phyloP scores from a whole-genome alignment of 2,329 filamentous ascomycete species.

The Ascochyta koolunga region DNA sequence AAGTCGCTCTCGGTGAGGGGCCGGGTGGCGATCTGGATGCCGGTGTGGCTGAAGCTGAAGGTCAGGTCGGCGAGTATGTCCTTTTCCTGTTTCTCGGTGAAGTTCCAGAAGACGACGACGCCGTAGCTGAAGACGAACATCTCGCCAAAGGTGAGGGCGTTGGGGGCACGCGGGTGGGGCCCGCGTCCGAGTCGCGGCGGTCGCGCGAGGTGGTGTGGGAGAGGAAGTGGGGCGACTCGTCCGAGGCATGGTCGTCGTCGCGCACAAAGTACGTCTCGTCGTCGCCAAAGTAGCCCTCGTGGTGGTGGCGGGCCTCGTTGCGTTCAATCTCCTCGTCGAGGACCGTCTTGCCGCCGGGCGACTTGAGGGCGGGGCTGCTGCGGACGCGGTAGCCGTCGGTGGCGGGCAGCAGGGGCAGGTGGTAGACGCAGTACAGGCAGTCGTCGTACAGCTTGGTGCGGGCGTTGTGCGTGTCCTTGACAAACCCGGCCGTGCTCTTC shows the following conservation, averaged over 20 bases:
- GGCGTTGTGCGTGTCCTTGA: constrained; percentile 84
- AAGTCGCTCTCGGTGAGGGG: constrained; percentile 88
- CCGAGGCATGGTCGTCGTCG: constrained; percentile 24
- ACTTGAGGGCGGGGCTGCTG: constrained; percentile 90
- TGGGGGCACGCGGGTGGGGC: constrained; percentile 64
- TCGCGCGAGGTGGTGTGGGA: constrained; percentile 14
- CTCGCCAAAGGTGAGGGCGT: constrained; percentile 83
- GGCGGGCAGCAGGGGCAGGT: constrained; percentile 84
- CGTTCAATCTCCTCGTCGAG: constrained; percentile 95
- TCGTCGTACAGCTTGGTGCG: constrained; percentile 98
- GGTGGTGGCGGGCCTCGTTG: constrained; percentile 85
- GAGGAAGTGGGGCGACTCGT: constrained; percentile 20
- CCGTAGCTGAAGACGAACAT: constrained; percentile 98
- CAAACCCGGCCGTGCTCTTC: constrained; percentile 83
- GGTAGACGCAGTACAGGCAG: constrained; percentile 94
- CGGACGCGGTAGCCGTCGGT: constrained; percentile 84
- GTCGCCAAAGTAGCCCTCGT: constrained; percentile 88
- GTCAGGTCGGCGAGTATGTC: constrained; percentile 94
- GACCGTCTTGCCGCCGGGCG: constrained; percentile 88
- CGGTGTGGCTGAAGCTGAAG: constrained; percentile 75
- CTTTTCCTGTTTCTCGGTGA: constrained; percentile 93
- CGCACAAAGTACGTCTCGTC: constrained; percentile 62
- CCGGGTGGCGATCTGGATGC: constrained; percentile 73
- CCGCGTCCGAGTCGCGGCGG: constrained; percentile 27
- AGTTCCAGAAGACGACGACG: constrained; percentile 99